phyloP scores from a whole-genome alignment of 1,139 yeast species.

The Sugiyamaella paludigena region DNA sequence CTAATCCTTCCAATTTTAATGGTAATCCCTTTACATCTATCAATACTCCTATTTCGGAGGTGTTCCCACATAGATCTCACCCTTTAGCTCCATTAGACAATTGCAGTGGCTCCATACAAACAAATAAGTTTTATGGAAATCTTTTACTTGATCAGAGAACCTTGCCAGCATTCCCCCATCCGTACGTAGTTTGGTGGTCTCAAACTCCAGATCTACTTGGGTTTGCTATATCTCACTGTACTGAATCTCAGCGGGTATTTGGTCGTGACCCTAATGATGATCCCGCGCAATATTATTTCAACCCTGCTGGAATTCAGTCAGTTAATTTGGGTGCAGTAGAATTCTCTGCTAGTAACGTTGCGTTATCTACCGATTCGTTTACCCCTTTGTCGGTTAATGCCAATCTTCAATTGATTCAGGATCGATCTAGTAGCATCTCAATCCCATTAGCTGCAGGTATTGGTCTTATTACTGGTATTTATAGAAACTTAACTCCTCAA shows the following conservation, averaged over 20 bases:
- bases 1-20: constrained; percentile 18
- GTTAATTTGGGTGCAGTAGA: constrained; percentile 36
- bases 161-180: constrained; percentile 72
- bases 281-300: constrained; percentile 38
- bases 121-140: constrained; percentile 85
- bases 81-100: constrained; percentile 44
- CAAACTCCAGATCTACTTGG: constrained; percentile 47
- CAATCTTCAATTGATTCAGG: constrained; percentile 38
- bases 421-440: constrained; percentile 42
- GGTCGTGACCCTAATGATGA: constrained; percentile 50
- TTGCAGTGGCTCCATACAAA: constrained; percentile 52
- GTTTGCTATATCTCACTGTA: constrained; percentile 65
- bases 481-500: constrained; percentile 57
- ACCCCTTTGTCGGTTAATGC: constrained; percentile 54
- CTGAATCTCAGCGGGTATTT: constrained; percentile 56
- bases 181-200: constrained; percentile 72
- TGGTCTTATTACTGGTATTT: constrained; percentile 69
- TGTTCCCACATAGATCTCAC: constrained; percentile 51
- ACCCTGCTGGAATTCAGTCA: constrained; percentile 41
- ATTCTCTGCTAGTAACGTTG: constrained; percentile 28
- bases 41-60: constrained; percentile 32
- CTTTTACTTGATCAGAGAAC: constrained; percentile 64
- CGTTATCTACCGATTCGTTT: constrained; percentile 29
- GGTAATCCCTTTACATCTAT: constrained; percentile 34
- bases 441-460: constrained; percentile 62